Evolutionary conservation across 805 yeast genomes (phyloP).

Genomic region (Monosporozyma solicola): DNA sequence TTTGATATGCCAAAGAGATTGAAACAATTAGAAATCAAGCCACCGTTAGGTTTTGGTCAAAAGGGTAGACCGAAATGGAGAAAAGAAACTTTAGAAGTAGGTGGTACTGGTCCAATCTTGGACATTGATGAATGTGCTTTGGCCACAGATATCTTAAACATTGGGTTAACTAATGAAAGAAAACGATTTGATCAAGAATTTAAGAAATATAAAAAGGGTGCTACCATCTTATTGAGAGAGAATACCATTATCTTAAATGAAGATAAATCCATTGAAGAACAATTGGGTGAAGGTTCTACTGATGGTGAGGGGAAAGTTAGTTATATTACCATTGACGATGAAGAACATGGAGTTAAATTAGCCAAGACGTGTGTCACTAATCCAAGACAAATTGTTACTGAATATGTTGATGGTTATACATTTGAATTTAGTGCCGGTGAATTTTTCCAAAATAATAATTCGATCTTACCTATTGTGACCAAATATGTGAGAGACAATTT

Average conservation of each 20-base stretch:
- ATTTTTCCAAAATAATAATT: constrained; percentile 92
- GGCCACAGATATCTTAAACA: constrained; percentile 72
- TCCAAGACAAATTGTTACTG: constrained; percentile 69
- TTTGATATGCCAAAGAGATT: constrained; percentile 66
- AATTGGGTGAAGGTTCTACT: constrained; percentile 39
- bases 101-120: constrained; percentile 56
- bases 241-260: constrained; percentile 40
- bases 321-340: constrained; percentile 27
- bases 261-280: constrained; percentile 23
- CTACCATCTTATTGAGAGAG: constrained; percentile 79
- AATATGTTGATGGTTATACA: constrained; percentile 60
- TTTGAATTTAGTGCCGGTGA: constrained; percentile 92
- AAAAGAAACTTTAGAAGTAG: constrained; percentile 32
- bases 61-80: constrained; percentile 75
- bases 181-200: constrained; percentile 39
- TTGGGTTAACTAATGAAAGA: constrained; percentile 67
- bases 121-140: constrained; percentile 93
- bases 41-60: constrained; percentile 82
- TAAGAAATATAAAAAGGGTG: constrained; percentile 58
- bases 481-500: constrained; percentile 70
- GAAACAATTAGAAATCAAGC: constrained; percentile 37
- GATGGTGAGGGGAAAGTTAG: constrained; percentile 33
- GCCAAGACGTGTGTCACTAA: constrained; percentile 72
- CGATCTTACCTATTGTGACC: constrained; percentile 78
- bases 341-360: constrained; percentile 27